Evolutionary conservation across 1,139 yeast species (phyloP).

Genomic region (Candida smagusa): DNA sequence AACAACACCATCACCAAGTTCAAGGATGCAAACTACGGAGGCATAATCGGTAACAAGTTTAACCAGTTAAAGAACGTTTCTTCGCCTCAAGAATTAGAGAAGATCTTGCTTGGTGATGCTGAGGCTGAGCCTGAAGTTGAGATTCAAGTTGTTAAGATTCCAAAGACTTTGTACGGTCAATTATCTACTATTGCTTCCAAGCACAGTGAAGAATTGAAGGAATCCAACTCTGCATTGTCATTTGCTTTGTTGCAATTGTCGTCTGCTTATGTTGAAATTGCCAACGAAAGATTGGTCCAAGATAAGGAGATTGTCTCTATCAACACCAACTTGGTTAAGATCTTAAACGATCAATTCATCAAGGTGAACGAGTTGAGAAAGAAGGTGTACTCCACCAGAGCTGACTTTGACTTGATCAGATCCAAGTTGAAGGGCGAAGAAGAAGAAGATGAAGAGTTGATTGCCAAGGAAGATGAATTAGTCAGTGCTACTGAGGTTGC

Average conservation of each 20-base stretch:
- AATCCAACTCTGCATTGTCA: conserved; percentile 45
- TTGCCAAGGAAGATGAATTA: conserved; percentile 70
- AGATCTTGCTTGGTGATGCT: conserved; percentile 30
- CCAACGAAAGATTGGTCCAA: conserved; percentile 60
- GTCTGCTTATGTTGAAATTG: conserved; percentile 58
- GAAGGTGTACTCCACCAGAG: conserved; percentile 65
- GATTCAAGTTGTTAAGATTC: conserved; percentile 36
- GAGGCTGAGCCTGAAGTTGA: conserved; percentile 19
- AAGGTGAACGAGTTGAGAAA: conserved; percentile 61
- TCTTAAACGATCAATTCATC: conserved; percentile 56
- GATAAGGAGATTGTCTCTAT: conserved; percentile 60
- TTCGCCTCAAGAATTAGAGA: conserved; percentile 64
- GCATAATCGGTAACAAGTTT: conserved; percentile 51
- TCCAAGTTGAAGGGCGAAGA: conserved; percentile 29
- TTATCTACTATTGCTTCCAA: conserved; percentile 34
- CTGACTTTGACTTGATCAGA: conserved; percentile 67
- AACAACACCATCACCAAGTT: conserved; percentile 42
- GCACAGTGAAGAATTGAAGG: conserved; percentile 40
- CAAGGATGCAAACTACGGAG: conserved; percentile 63
- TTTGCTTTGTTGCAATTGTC: conserved; percentile 55
- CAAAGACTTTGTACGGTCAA: conserved; percentile 46
- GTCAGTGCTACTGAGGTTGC: conserved; percentile 75
- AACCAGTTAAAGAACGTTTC: conserved; percentile 58
- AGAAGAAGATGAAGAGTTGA: conserved; percentile 51
- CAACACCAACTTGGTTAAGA: conserved; percentile 49